Percentiles rank a stretch among this genome's conserved stretches.
Evolutionary conservation across 495 filamentous ascomycete genomes (phyloP).

Genomic region (Trichoderma gamsii): DNA sequence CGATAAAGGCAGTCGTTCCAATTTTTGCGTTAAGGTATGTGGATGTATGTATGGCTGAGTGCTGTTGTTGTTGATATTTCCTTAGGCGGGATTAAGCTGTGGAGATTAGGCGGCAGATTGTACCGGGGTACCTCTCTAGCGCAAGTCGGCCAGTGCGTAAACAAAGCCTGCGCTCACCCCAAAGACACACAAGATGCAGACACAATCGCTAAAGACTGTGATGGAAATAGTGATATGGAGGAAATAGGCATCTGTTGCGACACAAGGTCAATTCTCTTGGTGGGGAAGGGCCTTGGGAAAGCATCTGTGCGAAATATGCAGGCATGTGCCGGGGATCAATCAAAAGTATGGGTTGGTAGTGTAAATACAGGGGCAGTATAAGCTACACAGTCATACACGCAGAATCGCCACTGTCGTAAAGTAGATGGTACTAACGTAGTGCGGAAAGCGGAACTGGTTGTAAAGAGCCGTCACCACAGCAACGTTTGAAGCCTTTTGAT

Average conservation of each 20-base stretch:
- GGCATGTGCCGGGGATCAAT: neutral
- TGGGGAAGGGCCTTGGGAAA: neutral
- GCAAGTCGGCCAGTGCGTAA: neutral
- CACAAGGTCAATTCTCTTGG: neutral
- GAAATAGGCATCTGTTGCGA: neutral
- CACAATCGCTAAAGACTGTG: no score
- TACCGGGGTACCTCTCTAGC: neutral
- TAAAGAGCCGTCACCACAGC: neutral
- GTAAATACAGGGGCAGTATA: neutral
- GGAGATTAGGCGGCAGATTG: neutral
- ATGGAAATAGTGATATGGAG: neutral
- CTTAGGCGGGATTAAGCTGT: neutral
- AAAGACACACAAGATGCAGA: neutral
- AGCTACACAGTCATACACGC: neutral
- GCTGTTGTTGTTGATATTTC: slow-evolving; percentile 8
- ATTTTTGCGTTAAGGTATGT: neutral
- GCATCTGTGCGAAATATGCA: neutral
- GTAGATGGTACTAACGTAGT: neutral
- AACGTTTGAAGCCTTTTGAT: neutral
- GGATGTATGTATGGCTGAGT: neutral
- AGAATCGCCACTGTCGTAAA: neutral
- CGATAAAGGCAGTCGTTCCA: neutral
- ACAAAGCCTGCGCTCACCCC: neutral
- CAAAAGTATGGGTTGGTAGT: neutral
- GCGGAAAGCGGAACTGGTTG: neutral